A percentile compares a stretch with the other conserved stretches of the same genome.
These are phyloP conservation scores for Leccinum ochraceum DNA, from an alignment of 768 basidiomycete species.

Conservation along the genomic window DNA sequence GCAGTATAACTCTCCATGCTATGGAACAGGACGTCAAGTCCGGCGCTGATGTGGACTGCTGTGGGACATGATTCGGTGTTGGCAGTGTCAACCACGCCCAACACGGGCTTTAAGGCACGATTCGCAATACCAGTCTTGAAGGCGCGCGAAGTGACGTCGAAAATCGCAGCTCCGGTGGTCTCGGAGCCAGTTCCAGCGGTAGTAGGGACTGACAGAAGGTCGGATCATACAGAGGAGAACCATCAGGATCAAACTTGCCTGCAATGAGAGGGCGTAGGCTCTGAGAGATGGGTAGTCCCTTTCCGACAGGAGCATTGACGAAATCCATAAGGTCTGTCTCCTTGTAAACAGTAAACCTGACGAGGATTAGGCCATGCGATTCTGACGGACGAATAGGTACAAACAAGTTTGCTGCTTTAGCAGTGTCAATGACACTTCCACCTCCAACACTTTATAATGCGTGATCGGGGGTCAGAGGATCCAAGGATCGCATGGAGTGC, in stretches of 20 bases:
- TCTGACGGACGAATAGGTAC: constrained; percentile 16
- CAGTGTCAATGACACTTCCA: constrained; percentile 95
- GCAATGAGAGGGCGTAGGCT: constrained; percentile 83
- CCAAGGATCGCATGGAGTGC: constrained; percentile 27
- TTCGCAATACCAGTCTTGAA: constrained; percentile 98
- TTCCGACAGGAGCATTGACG: constrained; percentile 95
- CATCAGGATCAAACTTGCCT: constrained; percentile 37
- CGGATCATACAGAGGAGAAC: background rate
- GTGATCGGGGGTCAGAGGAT: constrained; percentile 1
- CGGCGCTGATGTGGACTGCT: constrained; percentile 93
- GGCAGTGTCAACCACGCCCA: constrained; percentile 85
- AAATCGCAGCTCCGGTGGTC: constrained; percentile 93
- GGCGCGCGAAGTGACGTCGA: constrained; percentile 86
- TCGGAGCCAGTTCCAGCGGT: constrained; percentile 91
- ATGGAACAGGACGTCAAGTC: constrained; percentile 95
- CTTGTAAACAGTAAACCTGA: constrained; percentile 85
- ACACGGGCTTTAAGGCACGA: constrained; percentile 84
- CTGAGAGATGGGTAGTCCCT: constrained; percentile 80
- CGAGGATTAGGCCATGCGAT: constrained; percentile 2
- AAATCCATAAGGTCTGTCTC: constrained; percentile 94
- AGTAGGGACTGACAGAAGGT: constrained; percentile 51
- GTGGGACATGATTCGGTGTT: constrained; percentile 92
- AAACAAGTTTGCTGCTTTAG: constrained; percentile 91
- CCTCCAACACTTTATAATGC: constrained; percentile 70
- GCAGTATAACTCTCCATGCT: constrained; percentile 94